Evolutionary conservation across 176 grass and related monocot genomes (phyloP).

Genomic region (Phragmites australis): DNA sequence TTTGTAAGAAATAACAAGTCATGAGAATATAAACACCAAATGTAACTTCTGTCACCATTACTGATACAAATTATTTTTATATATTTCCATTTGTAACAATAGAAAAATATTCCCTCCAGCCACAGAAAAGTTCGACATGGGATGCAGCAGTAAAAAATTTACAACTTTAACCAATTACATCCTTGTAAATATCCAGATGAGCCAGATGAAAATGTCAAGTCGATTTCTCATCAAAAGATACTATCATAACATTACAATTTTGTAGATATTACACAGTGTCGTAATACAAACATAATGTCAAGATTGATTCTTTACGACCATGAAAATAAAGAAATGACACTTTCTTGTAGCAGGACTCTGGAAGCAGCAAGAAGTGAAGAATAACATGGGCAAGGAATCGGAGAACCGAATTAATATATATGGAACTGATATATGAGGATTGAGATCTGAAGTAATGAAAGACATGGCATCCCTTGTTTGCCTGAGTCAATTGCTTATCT

Average conservation of each 20-base stretch:
- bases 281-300: background rate
- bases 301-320: background rate
- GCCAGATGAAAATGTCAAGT: background rate
- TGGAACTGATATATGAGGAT: background rate
- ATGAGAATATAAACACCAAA: background rate
- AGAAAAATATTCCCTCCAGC: background rate
- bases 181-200: slow-evolving; percentile 18
- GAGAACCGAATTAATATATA: background rate
- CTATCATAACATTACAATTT: background rate
- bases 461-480: background rate
- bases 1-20: background rate
- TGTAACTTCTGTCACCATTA: background rate
- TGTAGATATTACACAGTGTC: background rate
- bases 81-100: background rate
- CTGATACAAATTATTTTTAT: background rate
- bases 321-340: background rate
- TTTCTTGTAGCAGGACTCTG: background rate
- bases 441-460: background rate
- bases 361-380: background rate
- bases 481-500: background rate
- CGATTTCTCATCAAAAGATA: background rate
- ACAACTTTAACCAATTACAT: slow-evolving; percentile 11
- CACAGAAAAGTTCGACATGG: background rate
- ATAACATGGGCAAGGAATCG: background rate
- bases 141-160: background rate